Conservation (phyloP, 1,139 yeast genomes). For the Suhomyces ambrosiae region DNA sequence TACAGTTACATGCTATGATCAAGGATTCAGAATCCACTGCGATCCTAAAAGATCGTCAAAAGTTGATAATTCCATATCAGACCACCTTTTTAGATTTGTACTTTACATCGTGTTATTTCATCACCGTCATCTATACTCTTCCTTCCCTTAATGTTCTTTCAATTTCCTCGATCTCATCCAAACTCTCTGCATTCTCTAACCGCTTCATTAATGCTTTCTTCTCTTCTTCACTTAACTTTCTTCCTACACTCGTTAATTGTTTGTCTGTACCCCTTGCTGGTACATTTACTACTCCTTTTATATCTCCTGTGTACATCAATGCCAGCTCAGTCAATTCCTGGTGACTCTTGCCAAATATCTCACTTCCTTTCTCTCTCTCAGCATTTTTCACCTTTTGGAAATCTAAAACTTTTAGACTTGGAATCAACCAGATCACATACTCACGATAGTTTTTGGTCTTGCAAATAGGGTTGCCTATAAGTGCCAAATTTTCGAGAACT, state of each 20-base stretch:
- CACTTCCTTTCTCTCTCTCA: constrained; percentile 52
- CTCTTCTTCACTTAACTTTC: constrained; percentile 57
- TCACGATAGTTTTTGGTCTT: constrained; percentile 57
- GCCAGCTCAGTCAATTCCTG: constrained; percentile 17
- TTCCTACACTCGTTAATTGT: constrained; percentile 25
- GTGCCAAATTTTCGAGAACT: constrained; percentile 48
- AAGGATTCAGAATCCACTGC: too few relatives aligned
- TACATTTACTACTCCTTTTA: constrained; percentile 8
- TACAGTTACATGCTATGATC: too few relatives aligned
- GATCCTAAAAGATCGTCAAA: too few relatives aligned
- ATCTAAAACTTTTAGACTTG: constrained; percentile 65
- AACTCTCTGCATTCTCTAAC: constrained; percentile 61
- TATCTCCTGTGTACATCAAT: constrained; percentile 13
- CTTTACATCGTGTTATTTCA: too few relatives aligned
- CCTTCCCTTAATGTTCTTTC: constrained; percentile 55
- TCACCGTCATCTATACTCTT: constrained; percentile 12
- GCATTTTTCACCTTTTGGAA: constrained; percentile 57
- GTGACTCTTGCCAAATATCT: constrained; percentile 45
- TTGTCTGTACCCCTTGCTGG: constrained; percentile 5
- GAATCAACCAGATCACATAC: constrained; percentile 63
- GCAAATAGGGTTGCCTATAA: constrained; percentile 66
- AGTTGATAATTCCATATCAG: neutral
- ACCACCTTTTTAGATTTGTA: too few relatives aligned
- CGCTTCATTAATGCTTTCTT: constrained; percentile 51
- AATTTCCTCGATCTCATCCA: constrained; percentile 74